Base-by-base conservation (phyloP, 352 stramenopile genomes). In the Pythium diclinum region DNA sequence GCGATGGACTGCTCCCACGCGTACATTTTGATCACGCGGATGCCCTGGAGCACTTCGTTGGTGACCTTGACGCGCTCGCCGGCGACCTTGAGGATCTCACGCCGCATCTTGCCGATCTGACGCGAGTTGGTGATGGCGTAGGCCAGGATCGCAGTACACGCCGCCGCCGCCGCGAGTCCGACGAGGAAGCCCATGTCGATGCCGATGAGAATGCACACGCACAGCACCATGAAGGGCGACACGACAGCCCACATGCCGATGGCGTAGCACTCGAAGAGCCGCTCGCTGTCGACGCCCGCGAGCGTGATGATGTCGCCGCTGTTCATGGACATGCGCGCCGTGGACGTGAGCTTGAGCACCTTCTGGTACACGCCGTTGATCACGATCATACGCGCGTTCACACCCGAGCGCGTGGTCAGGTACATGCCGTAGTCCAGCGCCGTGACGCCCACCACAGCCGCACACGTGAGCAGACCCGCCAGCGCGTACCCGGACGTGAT, bases 41-140 rank as follows among this genome's bases (percentile, higher is more conserved):
- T 89, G 5, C 88, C 89, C 16, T 79, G 61, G 11, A 98, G 72
- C 33, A 94, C 81, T 73, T 97, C 91, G 61, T 88, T 92, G 34
- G 92, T 88, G 57, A 95, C 83, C 68, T 95, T 94, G 28, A 98
- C 81, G 6, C 91, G 74, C 3, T 81, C 72, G 1, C 71, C 76
- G 51, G 71, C 77, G n/a, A 81, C 59, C 3, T 56, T 62, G 0
- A 72, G 72, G 38, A 83, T 81, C 36, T 65, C 61, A 7, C 67
- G 72, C 11, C 73, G 62, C 69, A 75, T 47, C 40, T 44, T 52
- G 3, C 73, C 77, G 40, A 78, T 78, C n/a, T 67, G 59, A 10
- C 55, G 44, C 34, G 71, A 72, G 34, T 67, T 68, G 36, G 40
- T 59, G 30, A 71, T 65, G 3, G 63, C 71, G 34, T 65, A 72